Evolutionary conservation across 1,284 basidiomycete genomes (phyloP).

Genomic region (Apiotrichum laibachii): DNA sequence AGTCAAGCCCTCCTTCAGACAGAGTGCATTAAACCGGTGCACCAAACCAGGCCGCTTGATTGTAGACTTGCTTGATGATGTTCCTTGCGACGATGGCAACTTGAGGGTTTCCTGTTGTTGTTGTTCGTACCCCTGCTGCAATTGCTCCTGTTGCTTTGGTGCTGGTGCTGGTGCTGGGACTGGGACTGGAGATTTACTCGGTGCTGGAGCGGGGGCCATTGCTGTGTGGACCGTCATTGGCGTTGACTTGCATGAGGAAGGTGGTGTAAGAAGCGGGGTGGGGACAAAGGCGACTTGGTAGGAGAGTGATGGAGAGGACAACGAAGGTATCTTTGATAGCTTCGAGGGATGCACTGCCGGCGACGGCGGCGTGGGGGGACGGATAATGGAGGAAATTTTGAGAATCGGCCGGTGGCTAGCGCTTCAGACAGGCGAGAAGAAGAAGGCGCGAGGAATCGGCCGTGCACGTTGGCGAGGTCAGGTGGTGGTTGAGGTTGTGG

Average conservation of each 20-base stretch:
- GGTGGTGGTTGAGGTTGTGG: no score
- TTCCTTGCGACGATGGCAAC: neutral
- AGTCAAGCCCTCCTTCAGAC: slow-evolving; percentile 4
- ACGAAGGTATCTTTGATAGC: no score
- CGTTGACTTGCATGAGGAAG: neutral
- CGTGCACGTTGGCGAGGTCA: no score
- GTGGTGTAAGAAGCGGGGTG: neutral
- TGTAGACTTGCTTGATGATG: neutral
- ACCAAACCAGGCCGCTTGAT: neutral
- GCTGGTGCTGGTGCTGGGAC: neutral
- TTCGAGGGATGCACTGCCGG: no score
- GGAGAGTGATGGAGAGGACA: no score
- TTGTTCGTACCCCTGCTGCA: neutral
- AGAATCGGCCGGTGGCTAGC: no score
- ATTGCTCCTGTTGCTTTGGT: neutral
- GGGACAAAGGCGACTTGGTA: no score
- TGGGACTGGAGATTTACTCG: neutral
- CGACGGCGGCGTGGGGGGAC: no score
- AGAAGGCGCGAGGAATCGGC: no score
- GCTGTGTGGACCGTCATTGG: neutral
- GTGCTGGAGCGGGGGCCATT: neutral
- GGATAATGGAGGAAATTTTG: no score
- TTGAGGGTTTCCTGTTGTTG: neutral
- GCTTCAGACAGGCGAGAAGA: no score
- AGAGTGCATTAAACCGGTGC: slow-evolving; percentile 1